A percentile compares a stretch with the other conserved stretches of the same genome.
Evolutionary conservation across 2,329 filamentous ascomycete species (phyloP).

Genomic region (Botrytis tulipae): DNA sequence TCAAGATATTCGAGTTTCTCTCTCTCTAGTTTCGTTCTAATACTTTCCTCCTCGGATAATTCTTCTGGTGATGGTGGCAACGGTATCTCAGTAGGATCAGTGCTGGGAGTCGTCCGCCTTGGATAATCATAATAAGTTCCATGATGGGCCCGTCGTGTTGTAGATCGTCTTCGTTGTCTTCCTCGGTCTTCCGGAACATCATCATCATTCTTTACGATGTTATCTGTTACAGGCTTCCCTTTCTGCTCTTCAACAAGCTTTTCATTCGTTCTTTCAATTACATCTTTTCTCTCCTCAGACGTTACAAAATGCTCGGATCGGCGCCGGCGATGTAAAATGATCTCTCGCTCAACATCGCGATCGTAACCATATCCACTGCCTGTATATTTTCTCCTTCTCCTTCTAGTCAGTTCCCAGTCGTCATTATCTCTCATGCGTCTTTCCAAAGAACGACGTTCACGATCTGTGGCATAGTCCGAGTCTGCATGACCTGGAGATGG

Average conservation of each 20-base stretch:
- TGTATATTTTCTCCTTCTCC: background rate
- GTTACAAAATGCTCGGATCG: background rate
- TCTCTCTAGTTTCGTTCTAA: background rate
- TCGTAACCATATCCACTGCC: background rate
- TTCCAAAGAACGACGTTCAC: background rate
- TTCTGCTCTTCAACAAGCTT: background rate
- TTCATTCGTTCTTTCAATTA: background rate
- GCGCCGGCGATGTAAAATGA: background rate
- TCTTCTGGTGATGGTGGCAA: constrained; percentile 5
- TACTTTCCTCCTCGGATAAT: background rate
- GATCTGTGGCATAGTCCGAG: background rate
- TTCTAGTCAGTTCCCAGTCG: background rate
- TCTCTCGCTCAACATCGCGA: background rate
- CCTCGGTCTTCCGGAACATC: background rate
- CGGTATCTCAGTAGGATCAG: background rate
- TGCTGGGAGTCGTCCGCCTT: background rate
- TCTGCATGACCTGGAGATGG: background rate
- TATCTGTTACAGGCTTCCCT: background rate
- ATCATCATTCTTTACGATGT: background rate
- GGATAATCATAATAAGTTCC: background rate
- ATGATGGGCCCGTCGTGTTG: background rate
- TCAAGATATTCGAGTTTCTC: background rate
- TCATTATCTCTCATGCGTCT: background rate
- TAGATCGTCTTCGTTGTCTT: background rate
- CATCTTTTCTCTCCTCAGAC: no score